phyloP scores from a whole-genome alignment of 495 filamentous ascomycete genomes.

The Tuber brumale region DNA sequence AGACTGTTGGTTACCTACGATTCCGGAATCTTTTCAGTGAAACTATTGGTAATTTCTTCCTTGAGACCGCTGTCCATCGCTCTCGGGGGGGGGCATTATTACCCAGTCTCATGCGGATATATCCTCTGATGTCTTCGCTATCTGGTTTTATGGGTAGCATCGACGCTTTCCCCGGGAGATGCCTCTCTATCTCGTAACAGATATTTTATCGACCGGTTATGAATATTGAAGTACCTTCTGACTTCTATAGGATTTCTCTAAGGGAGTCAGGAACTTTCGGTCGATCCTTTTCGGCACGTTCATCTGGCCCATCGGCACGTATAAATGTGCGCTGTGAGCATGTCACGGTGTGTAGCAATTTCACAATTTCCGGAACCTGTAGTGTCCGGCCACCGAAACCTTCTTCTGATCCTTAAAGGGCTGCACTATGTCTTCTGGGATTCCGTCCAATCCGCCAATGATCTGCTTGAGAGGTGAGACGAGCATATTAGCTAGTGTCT shows the following conservation, averaged over 20 bases:
- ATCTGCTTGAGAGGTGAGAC: not conserved
- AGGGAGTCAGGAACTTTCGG: not conserved
- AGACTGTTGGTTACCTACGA: not conserved
- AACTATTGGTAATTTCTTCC: not conserved
- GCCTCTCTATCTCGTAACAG: not conserved
- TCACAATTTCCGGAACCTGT: not conserved
- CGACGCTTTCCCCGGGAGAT: not conserved
- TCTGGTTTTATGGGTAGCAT: not conserved
- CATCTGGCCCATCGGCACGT: not conserved
- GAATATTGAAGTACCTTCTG: not conserved
- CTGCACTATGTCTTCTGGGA: not conserved
- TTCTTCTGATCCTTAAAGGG: not conserved
- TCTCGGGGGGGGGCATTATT: not conserved
- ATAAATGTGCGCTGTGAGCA: not conserved
- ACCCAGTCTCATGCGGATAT: not conserved
- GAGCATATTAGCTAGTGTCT: not conserved
- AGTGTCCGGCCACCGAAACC: not conserved
- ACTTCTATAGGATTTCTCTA: not conserved
- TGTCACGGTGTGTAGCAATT: not conserved
- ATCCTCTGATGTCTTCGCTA: not conserved
- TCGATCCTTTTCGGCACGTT: not conserved
- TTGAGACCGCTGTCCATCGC: not conserved
- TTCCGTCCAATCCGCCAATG: not conserved
- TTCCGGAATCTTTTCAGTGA: not conserved
- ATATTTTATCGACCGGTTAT: not conserved